Evolutionary conservation across 345 rosid genomes (phyloP).

Genomic region (Erysimum cheiranthoides): DNA sequence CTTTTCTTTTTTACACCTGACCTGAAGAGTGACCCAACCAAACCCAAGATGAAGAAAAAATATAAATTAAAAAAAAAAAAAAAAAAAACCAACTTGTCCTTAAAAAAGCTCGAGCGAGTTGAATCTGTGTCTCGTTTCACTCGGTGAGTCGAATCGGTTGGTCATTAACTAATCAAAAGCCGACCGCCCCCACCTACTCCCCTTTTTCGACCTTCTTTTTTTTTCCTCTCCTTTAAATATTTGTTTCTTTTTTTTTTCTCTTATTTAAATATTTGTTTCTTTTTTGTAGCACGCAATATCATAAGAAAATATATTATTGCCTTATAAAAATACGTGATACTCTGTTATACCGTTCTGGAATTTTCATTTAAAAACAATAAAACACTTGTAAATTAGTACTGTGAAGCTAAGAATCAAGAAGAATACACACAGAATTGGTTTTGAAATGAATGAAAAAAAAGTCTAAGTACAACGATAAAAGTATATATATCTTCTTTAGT

Average conservation of each 20-base stretch:
- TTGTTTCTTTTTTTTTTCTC: constrained; percentile 8
- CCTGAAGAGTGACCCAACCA: constrained; percentile 48
- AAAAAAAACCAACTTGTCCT: constrained; percentile 29
- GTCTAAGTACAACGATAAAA: no score
- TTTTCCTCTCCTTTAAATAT: not conserved
- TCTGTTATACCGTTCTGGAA: not conserved
- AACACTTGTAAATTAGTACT: no score
- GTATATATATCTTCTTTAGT: no score
- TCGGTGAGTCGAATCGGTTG: constrained; percentile 43
- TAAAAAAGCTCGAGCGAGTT: constrained; percentile 38
- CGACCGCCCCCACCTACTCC: constrained; percentile 44
- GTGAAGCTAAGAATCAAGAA: no score
- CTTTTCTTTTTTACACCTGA: constrained; percentile 30
- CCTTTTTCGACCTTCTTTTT: constrained; percentile 34
- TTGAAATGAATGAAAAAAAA: no score
- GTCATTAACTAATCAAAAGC: constrained; percentile 42
- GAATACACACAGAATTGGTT: no score
- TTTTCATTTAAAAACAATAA: no score
- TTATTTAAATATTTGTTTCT: constrained; percentile 3
- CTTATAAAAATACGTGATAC: not conserved
- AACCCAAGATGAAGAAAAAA: constrained; percentile 4
- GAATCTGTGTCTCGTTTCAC: constrained; percentile 24
- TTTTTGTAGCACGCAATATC: constrained; percentile 7
- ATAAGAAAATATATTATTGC: constrained; percentile 9
- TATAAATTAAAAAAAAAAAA: not conserved